Base-by-base conservation (phyloP, 164 flowering plant genomes). In the Piper longum region DNA sequence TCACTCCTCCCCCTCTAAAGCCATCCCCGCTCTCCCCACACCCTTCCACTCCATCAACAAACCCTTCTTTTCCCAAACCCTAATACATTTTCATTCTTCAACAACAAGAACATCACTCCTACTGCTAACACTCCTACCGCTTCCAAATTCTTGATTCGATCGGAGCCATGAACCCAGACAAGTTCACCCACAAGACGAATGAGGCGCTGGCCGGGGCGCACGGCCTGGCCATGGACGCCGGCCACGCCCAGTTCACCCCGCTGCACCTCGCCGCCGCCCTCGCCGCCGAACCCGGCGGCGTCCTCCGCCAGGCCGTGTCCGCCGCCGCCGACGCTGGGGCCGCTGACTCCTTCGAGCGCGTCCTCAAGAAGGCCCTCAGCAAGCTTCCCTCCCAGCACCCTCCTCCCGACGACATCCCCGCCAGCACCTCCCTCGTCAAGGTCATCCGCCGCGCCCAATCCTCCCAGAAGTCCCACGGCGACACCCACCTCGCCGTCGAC, bases 111-210 rank as follows among this genome's bases (percentile, higher is more conserved):
- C 36, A 26, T 26, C 36, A 26, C 36, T 26, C 1, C 36, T 26
- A 26, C 36, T 26, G 36, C 36, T 1, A 26, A 26, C 36, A 26
- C 36, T 26, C 36, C 36, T 26, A 26, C 36, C 36, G 2, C 36
- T 26, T 26, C 36, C 36, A 26, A 26, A 26, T 26, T 26, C 36
- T 26, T 26, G 36, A 26, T 26, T 26, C 36, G 36, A 26, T 26
- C 36, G 36, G 36, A 26, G 36, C 36, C 36, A 26, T 86, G 93
- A 83, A 85, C 80, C 91, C 91, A 5, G 91, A 84, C 14, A 90
- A 85, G 61, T 88, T 83, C 72, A 90, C 97, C 40, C 85, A 83
- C 91, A 86, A 88, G 83, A 88, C 93, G 5, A 85, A 86, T 60
- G 95, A 88, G 69, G 74, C 82, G 3, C 70, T 88, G 5, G 84